Evolutionary conservation across 1,284 basidiomycete genomes (phyloP).

Genomic region (Malassezia caprae): DNA sequence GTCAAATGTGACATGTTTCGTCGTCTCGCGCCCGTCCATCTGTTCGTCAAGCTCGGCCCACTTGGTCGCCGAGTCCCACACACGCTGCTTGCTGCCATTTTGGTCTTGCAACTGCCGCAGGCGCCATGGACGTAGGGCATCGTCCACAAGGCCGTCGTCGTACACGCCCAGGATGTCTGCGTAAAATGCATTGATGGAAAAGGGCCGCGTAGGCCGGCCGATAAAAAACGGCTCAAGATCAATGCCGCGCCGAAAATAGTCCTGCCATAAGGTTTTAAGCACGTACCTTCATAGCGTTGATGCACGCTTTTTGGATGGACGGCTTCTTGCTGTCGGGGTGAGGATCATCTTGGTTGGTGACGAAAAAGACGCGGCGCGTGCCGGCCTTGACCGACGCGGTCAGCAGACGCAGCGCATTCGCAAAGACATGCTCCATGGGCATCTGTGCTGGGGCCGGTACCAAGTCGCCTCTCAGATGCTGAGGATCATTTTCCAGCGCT

Average conservation of each 20-base stretch:
- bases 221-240: constrained; percentile 87
- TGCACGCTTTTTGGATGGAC: constrained; percentile 11
- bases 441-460: constrained; percentile 52
- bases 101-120: constrained; percentile 17
- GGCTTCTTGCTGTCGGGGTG: constrained; percentile 18
- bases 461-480: constrained; percentile 13
- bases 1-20: constrained; percentile 76
- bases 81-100: constrained; percentile 9
- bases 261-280: not conserved
- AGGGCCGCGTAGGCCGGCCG: constrained; percentile 57
- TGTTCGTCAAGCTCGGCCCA: constrained; percentile 43
- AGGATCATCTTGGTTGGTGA: constrained; percentile 79
- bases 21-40: constrained; percentile 56
- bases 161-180: constrained; percentile 40
- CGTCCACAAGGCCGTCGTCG: constrained; percentile 32
- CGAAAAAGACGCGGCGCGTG: constrained; percentile 78
- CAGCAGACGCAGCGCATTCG: constrained; percentile 47
- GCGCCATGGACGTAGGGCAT: constrained; percentile 15
- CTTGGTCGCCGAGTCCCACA: constrained; percentile 30
- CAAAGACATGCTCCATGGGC: constrained; percentile 58
- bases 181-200: constrained; percentile 60
- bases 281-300: constrained; percentile 14
- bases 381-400: constrained; percentile 76
- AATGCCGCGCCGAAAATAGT: constrained; percentile 65
- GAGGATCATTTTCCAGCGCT: not conserved